phyloP scores from a whole-genome alignment of 495 filamentous ascomycete genomes.

The Gamarada debralockiae region DNA sequence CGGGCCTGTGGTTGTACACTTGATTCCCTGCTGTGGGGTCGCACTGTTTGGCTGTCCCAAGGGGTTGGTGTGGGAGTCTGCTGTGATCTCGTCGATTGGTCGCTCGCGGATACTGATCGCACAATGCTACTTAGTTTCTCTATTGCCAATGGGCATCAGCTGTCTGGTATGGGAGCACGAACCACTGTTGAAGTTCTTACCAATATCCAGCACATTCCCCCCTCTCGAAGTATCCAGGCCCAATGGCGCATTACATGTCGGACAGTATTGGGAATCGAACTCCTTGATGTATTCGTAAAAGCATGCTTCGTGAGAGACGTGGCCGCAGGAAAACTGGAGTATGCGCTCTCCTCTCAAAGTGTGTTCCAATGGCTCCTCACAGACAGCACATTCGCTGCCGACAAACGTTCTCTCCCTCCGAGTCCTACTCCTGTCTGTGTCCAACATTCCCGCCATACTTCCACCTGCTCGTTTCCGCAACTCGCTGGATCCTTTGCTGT shows the following conservation, averaged over 20 bases:
- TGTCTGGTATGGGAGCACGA: constrained; percentile 13
- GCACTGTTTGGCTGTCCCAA: constrained; percentile 44
- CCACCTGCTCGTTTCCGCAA: constrained; percentile 21
- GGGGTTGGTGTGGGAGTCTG: constrained; percentile 43
- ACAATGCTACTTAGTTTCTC: constrained; percentile 96
- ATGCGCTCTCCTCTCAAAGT: constrained; percentile 93
- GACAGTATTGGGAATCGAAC: constrained; percentile 92
- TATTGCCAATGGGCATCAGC: constrained; percentile 32
- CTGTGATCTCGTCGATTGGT: constrained; percentile 43
- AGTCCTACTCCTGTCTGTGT: constrained; percentile 73
- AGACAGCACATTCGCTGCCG: constrained; percentile 91
- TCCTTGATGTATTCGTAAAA: constrained; percentile 99
- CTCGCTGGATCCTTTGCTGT: constrained; percentile 11
- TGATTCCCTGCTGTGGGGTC: constrained; percentile 47
- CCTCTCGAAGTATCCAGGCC: constrained; percentile 93
- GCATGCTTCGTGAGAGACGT: constrained; percentile 97
- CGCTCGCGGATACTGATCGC: constrained; percentile 71
- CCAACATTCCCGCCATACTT: constrained; percentile 66
- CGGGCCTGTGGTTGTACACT: constrained; percentile 16
- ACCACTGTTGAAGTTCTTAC: constrained; percentile 49
- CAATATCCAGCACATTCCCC: constrained; percentile 90
- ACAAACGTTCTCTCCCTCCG: constrained; percentile 93
- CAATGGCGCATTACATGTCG: constrained; percentile 88
- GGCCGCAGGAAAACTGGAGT: constrained; percentile 90
- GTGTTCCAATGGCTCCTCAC: constrained; percentile 95